These are phyloP conservation scores for Cenococcum geophilum DNA, from an alignment of 495 filamentous ascomycete genomes.

Conservation along the genomic window DNA sequence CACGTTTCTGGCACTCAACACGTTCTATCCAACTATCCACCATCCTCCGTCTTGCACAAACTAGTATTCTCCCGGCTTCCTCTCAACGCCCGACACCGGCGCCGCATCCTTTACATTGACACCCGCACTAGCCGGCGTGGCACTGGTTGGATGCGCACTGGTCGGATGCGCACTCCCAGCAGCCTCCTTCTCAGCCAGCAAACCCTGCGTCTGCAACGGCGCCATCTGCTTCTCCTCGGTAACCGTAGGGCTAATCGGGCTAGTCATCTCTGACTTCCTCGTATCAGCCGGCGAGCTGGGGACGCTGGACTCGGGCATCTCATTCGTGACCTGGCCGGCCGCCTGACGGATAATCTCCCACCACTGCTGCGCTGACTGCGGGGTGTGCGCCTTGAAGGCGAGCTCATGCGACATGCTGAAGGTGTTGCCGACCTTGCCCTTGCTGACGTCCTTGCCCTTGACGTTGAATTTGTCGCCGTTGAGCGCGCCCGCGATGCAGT, in stretches of 20 bases:
- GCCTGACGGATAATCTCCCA: constrained; percentile 55
- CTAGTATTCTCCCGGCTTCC: constrained; percentile 26
- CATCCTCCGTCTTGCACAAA: neutral
- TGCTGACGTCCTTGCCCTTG: constrained; percentile 82
- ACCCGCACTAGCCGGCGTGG: constrained; percentile 12
- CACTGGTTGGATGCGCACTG: constrained; percentile 7
- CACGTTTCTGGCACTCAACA: neutral
- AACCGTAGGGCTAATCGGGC: constrained; percentile 36
- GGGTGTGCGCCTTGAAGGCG: constrained; percentile 65
- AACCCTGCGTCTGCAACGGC: constrained; percentile 37
- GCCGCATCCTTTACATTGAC: constrained; percentile 1
- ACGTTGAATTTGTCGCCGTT: constrained; percentile 81
- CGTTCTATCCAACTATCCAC: too few species aligned
- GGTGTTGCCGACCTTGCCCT: constrained; percentile 53
- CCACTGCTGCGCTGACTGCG: constrained; percentile 75
- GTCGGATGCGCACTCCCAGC: constrained; percentile 14
- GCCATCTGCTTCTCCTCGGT: constrained; percentile 28
- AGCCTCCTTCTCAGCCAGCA: constrained; percentile 23
- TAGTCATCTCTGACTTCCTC: neutral
- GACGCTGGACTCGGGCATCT: constrained; percentile 29
- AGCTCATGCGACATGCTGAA: constrained; percentile 59
- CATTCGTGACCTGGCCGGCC: constrained; percentile 33
- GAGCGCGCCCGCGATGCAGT: constrained; percentile 71
- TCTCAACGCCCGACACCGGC: constrained; percentile 12
- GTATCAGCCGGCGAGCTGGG: constrained; percentile 18